Evolutionary conservation across 2,329 filamentous ascomycete genomes (phyloP), one percentile per base, ranked within the genome.

Genomic region (Epichloe sibirici): DNA sequence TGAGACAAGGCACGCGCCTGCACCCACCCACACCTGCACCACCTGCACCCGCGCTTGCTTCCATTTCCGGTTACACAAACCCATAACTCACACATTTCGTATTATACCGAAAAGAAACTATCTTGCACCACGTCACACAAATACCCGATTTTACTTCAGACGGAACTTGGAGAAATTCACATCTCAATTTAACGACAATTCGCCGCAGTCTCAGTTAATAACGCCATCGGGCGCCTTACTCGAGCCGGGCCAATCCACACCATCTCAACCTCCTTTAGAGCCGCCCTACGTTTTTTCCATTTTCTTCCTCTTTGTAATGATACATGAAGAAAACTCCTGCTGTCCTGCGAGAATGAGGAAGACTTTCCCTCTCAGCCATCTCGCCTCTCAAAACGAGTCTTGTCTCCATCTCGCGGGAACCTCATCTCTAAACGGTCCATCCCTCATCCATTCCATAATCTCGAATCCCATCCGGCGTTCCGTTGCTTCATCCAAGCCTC

Each of bases 381-480:
- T 23, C 48, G n/a, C 9, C 11, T 37, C 52, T 40, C 50, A 55
- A 23, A 48, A 44, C 25, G 52, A 38, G 42, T 53, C 46, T 23
- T 34, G 51, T 17, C 59, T 56, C 57, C 61, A 57, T 23, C 52
- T 55, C 48, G 55, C 55, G 21, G 56, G 57, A 40, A 57, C 28
- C 38, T 55, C 61, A 25, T 67, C 65, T 49, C 62, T 67, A 51
- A 73, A 76, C n/a, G 63, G 69, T 5, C 70, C 73, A 17, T 67
- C 70, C 38, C 76, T 66, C 54, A 89, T 77, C 81, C 86, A 94
- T 69, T 96, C 90, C 51, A 86, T 79, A 57, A 96, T 82, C 71
- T 96, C 90, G 69, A 96, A 96, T 2, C 82, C 85, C 48, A 95
- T 71, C 56, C 90, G 75, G 54, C 89, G 76, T 65, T 90, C 74